Percentiles rank a stretch among this genome's conserved stretches.
Conservation (phyloP, 164 flowering plant species). For the Chimonanthus praecox region DNA sequence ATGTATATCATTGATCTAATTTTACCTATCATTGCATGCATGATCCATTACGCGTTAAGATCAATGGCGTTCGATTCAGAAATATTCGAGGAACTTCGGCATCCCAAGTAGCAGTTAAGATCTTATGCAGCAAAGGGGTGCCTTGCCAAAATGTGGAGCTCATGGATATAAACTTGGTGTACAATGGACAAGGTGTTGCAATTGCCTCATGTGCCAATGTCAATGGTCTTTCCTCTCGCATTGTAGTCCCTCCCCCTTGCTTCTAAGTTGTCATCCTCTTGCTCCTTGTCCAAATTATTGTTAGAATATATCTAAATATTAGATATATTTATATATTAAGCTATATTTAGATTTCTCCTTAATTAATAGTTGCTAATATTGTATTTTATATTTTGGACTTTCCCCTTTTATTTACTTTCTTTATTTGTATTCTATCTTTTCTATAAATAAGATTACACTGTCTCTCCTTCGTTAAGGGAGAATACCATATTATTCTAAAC, state of each 20-base stretch:
- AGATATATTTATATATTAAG: too few relatives aligned
- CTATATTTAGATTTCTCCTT: too few relatives aligned
- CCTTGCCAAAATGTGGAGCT: not conserved
- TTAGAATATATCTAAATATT: too few relatives aligned
- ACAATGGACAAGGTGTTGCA: not conserved
- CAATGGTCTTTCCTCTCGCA: not conserved
- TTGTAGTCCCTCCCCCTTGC: not conserved
- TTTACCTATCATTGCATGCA: not conserved
- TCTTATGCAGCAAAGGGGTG: not conserved
- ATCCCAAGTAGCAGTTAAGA: not conserved
- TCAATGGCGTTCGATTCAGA: not conserved
- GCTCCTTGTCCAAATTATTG: not conserved
- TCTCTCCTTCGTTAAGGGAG: too few relatives aligned
- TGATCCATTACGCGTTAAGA: not conserved
- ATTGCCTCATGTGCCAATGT: not conserved
- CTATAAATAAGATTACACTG: too few relatives aligned
- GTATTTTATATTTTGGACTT: too few relatives aligned
- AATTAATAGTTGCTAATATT: too few relatives aligned
- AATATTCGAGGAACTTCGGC: not conserved
- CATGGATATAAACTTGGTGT: not conserved
- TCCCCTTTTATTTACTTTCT: too few relatives aligned
- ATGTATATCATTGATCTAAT: not conserved
- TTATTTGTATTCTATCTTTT: too few relatives aligned
- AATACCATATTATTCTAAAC: too few relatives aligned
- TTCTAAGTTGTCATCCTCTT: not conserved